Conservation (phyloP, 176 grass and related monocot species). For the Alloteropsis semialata region DNA sequence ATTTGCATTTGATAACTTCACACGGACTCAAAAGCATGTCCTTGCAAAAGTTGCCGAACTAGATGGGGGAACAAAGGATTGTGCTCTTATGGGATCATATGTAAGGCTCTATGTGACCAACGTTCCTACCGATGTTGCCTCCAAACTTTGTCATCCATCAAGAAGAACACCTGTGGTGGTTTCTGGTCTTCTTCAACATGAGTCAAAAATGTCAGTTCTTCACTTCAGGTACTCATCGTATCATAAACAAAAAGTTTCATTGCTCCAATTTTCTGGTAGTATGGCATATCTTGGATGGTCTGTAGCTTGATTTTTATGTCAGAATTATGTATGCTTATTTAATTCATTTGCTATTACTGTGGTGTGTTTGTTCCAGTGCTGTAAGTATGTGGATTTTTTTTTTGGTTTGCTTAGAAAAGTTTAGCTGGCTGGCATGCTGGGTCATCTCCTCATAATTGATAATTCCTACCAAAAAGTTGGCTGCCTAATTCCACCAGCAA, state of each 20-base stretch:
- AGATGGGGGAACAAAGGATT: conserved; percentile 46
- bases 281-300: not conserved
- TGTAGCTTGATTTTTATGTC: not conserved
- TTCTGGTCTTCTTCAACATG: conserved; percentile 81
- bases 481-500: not conserved
- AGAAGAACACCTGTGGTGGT: conserved; percentile 54
- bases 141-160: conserved; percentile 61
- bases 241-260: not conserved
- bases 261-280: not conserved
- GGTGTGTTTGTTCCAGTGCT: not conserved
- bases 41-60: conserved; percentile 51
- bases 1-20: conserved; percentile 95
- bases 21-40: conserved; percentile 77
- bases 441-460: not conserved
- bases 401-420: not conserved
- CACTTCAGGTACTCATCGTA: conserved; percentile 79
- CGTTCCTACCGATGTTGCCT: conserved; percentile 62
- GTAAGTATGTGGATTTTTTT: not conserved
- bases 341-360: not conserved
- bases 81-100: conserved; percentile 67
- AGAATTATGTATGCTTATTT: not conserved
- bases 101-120: conserved; percentile 73
- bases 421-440: not conserved
- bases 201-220: conserved; percentile 93
- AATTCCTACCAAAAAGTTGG: not conserved